These are phyloP conservation scores for Sisymbrium altissimum DNA, from an alignment of 345 rosid genomes.

Conservation along the genomic window DNA sequence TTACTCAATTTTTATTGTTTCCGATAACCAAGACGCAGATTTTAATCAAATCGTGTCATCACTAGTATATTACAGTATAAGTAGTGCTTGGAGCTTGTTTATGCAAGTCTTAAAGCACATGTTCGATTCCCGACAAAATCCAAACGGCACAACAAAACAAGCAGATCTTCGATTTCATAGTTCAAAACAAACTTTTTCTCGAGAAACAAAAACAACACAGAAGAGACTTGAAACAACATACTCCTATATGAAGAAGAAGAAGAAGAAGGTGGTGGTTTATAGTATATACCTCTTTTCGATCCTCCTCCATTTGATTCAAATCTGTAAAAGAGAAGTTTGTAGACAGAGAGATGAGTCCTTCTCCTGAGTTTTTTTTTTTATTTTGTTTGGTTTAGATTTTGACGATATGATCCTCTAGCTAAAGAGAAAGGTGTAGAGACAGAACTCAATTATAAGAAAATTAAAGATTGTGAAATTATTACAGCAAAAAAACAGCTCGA, in stretches of 20 bases:
- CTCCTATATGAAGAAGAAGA: not conserved
- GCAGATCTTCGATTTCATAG: constrained; percentile 19
- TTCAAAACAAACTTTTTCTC: not conserved
- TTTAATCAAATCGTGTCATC: not conserved
- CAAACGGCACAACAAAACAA: constrained; percentile 15
- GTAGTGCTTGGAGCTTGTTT: constrained; percentile 10
- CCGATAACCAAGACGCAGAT: not conserved
- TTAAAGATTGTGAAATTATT: not conserved
- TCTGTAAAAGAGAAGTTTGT: not conserved
- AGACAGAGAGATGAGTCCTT: not conserved
- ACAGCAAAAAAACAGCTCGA: constrained; percentile 32
- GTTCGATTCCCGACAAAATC: constrained; percentile 8
- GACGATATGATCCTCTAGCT: constrained; percentile 1
- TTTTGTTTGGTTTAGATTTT: not conserved
- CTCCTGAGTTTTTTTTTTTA: not conserved
- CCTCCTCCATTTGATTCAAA: constrained; percentile 24
- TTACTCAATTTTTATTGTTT: not conserved
- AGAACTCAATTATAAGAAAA: not conserved
- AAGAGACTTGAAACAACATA: not conserved
- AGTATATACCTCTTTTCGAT: constrained; percentile 32
- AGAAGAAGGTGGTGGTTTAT: not conserved
- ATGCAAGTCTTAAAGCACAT: not conserved
- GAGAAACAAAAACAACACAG: constrained; percentile 1
- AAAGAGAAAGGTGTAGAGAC: constrained; percentile 12
- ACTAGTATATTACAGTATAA: not conserved